Conservation (phyloP, 2,329 filamentous ascomycete species). For the Sordariomycetes sp. region DNA sequence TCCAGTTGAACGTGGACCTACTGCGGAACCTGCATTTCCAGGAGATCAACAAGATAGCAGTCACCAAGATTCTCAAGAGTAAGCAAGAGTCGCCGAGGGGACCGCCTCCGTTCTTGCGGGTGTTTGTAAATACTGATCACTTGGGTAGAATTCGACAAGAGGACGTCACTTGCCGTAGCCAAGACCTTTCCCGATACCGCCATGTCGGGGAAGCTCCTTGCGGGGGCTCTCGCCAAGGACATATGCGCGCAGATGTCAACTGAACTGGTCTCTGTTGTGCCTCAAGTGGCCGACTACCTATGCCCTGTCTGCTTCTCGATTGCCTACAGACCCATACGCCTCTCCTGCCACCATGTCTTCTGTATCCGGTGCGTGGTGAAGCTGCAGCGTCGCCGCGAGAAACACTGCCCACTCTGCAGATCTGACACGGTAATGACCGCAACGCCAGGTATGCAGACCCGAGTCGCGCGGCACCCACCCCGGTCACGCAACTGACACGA, state of each 20-base stretch:
- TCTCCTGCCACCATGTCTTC: slow-evolving; percentile 65
- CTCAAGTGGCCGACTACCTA: slow-evolving; percentile 71
- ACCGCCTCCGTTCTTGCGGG: background rate
- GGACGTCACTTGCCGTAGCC: slow-evolving; percentile 59
- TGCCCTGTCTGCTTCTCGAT: slow-evolving; percentile 72
- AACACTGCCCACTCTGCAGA: slow-evolving; percentile 64
- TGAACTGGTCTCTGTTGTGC: slow-evolving; percentile 60
- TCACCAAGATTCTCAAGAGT: slow-evolving; percentile 80
- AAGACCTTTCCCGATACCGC: slow-evolving; percentile 47
- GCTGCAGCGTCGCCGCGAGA: slow-evolving; percentile 57
- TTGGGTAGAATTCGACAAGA: slow-evolving; percentile 66
- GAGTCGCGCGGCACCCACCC: background rate
- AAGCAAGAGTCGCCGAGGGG: slow-evolving; percentile 13
- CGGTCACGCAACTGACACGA: background rate
- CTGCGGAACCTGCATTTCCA: slow-evolving; percentile 73
- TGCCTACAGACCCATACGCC: slow-evolving; percentile 67
- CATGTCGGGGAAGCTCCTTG: slow-evolving; percentile 45
- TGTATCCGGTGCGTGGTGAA: slow-evolving; percentile 76
- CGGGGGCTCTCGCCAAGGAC: slow-evolving; percentile 57
- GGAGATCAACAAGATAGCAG: slow-evolving; percentile 67
- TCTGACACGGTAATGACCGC: slow-evolving; percentile 58
- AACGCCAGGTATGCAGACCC: slow-evolving; percentile 37
- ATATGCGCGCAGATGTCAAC: slow-evolving; percentile 63
- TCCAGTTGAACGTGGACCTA: slow-evolving; percentile 61
- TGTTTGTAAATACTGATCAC: background rate